Evolutionary conservation across 768 basidiomycete genomes (phyloP).

Genomic region (Amanita inopinata): DNA sequence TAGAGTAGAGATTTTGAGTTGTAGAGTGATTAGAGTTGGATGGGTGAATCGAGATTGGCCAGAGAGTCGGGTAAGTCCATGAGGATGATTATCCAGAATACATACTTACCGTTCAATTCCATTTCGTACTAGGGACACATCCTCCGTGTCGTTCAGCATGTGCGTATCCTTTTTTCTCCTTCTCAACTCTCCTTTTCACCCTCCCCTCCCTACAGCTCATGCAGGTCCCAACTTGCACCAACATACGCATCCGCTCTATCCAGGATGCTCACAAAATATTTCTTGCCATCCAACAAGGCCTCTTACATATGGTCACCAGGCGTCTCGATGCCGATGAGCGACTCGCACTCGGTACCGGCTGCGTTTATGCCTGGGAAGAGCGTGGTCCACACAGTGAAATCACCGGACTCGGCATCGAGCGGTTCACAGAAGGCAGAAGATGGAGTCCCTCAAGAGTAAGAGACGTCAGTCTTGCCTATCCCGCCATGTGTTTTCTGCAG

Average conservation of each 20-base stretch:
- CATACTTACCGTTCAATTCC: not conserved
- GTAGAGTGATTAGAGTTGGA: constrained; percentile 6
- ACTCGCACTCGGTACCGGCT: constrained; percentile 41
- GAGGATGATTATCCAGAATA: not conserved
- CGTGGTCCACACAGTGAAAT: constrained; percentile 64
- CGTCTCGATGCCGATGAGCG: constrained; percentile 74
- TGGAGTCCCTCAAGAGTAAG: constrained; percentile 81
- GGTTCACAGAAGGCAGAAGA: constrained; percentile 75
- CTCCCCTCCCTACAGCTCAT: constrained; percentile 23
- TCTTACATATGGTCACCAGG: constrained; percentile 64
- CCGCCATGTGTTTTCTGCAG: constrained; percentile 2
- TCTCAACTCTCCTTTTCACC: constrained; percentile 12
- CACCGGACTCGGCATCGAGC: constrained; percentile 72
- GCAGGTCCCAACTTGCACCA: constrained; percentile 67
- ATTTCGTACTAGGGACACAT: not conserved
- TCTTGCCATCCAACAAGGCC: constrained; percentile 52
- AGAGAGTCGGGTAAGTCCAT: not conserved
- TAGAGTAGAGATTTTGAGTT: constrained; percentile 4
- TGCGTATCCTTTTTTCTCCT: not conserved
- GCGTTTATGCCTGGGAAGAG: constrained; percentile 67
- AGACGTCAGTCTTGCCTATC: constrained; percentile 41
- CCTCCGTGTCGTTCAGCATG: not conserved
- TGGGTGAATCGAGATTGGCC: not conserved
- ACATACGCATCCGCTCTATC: constrained; percentile 66
- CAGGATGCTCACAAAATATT: constrained; percentile 78